Base-by-base conservation (phyloP, 352 stramenopile genomes). In the Phytophthora litchii region DNA sequence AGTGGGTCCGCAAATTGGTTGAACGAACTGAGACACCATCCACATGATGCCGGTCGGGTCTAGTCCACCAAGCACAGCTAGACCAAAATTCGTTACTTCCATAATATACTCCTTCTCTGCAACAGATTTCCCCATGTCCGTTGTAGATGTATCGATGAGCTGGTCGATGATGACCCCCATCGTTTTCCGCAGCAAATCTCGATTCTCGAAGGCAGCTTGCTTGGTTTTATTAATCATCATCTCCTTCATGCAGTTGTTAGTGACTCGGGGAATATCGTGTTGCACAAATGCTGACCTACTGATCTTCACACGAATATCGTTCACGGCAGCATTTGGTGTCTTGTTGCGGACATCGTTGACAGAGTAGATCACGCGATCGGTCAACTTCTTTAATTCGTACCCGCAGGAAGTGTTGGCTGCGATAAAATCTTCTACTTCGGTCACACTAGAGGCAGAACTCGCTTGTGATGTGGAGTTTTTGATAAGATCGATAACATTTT, bases 101-200 rank as follows among this genome's bases (percentile, higher is more conserved):
- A 38, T 9, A 19, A 55, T 45, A 9, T 55, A 46, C 20, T 55
- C 46, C 4, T 60, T 38, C 19, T 60, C 21, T 4, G 27, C 38
- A 3, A 58, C 50, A 14, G n/a, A 11, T 10, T 44, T 46, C 14
- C 40, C 51, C 40, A 60, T 21, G 14, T 72, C 50, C 9, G 52
- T 56, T 27, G 67, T 74, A n/a, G 54, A 34, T 11, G 20, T 60
- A 3, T 60, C 41, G 51, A 46, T 45, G 21, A 60, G 41, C 32
- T 60, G 43, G 23, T 49, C 42, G 21, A 49, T 36, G 6, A 47
- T 34, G 3, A 47, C 41, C 0, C 74, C 61, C 12, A 81, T 14
- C 3, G 67, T 76, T 42, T 75, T 78, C 32, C 72, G 63, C 9
- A 84, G 74, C 31, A 69, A 40, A 46, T 80, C 73, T 17, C 77